phyloP scores from a whole-genome alignment of 495 filamentous ascomycete species.

The Endocarpon pusillum region DNA sequence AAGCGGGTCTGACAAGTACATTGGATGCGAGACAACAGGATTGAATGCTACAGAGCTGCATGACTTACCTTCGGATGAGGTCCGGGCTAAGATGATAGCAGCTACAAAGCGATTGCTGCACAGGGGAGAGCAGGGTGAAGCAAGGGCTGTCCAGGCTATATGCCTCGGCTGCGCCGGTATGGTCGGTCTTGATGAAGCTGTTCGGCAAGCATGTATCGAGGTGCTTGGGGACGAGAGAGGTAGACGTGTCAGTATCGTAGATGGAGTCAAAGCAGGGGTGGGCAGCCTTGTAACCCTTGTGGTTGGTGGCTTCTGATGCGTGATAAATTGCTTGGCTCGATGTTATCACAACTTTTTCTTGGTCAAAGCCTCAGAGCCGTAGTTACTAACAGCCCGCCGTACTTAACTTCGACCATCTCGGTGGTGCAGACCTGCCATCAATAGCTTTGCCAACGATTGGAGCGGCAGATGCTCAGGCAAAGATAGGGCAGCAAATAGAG shows the following conservation, averaged over 20 bases:
- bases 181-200: conserved; percentile 72
- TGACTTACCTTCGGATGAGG: conserved; percentile 41
- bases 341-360: too few species aligned
- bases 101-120: conserved; percentile 49
- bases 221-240: conserved; percentile 45
- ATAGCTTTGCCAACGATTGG: too few species aligned
- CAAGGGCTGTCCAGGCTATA: conserved; percentile 37
- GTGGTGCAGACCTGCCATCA: too few species aligned
- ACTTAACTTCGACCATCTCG: too few species aligned
- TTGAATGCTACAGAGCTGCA: conserved; percentile 72
- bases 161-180: conserved; percentile 77
- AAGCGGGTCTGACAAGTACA: conserved; percentile 32
- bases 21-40: conserved; percentile 70
- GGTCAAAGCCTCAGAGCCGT: too few species aligned
- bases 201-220: conserved; percentile 49
- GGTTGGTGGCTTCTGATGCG: too few species aligned
- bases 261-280: conserved; percentile 69
- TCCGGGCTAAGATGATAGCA: conserved; percentile 46
- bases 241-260: conserved; percentile 48
- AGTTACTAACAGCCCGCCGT: too few species aligned
- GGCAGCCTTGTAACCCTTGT: conserved; percentile 46
- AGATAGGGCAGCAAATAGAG: too few species aligned
- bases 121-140: conserved; percentile 20
- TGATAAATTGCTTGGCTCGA: too few species aligned
- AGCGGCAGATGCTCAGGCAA: too few species aligned